Percentiles rank a stretch among this genome's conserved stretches.
phyloP scores from a whole-genome alignment of 208 protist genomes.

The Trypanosoma brucei region DNA sequence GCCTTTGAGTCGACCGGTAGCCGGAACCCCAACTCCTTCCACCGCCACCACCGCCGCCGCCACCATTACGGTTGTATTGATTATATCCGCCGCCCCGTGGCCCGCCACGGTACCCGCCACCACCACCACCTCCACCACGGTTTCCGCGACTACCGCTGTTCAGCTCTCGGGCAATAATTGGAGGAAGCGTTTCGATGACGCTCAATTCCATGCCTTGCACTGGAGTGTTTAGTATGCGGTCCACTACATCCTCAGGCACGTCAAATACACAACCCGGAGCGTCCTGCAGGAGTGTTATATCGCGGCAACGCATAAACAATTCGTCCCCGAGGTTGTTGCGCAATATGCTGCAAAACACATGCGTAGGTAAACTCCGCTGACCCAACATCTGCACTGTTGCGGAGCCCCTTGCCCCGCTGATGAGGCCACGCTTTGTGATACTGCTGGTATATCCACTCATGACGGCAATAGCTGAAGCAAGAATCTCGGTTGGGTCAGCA shows the following conservation, averaged over 20 bases:
- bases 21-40: conserved; percentile 6
- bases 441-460: conserved; percentile 91
- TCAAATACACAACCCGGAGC: conserved; percentile 86
- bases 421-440: conserved; percentile 74
- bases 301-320: conserved; percentile 69
- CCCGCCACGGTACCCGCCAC: conserved; percentile 11
- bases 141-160: conserved; percentile 36
- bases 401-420: conserved; percentile 74
- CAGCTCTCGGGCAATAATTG: conserved; percentile 81
- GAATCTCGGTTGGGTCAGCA: conserved; percentile 79
- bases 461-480: conserved; percentile 86
- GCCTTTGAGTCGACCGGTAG: neutral
- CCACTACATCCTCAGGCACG: conserved; percentile 65
- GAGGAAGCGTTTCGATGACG: conserved; percentile 72
- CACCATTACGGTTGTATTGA: conserved; percentile 15
- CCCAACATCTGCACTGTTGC: conserved; percentile 71
- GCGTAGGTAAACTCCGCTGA: conserved; percentile 65
- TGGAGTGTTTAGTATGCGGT: conserved; percentile 45
- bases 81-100: conserved; percentile 25
- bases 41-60: conserved; percentile 22
- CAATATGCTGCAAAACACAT: conserved; percentile 84
- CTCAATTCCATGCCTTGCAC: conserved; percentile 68
- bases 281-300: conserved; percentile 86
- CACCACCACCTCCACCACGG: conserved; percentile 32
- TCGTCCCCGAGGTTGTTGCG: conserved; percentile 82